phyloP scores from a whole-genome alignment of 306 rosid species.

The Hippophae gyantsensis region DNA sequence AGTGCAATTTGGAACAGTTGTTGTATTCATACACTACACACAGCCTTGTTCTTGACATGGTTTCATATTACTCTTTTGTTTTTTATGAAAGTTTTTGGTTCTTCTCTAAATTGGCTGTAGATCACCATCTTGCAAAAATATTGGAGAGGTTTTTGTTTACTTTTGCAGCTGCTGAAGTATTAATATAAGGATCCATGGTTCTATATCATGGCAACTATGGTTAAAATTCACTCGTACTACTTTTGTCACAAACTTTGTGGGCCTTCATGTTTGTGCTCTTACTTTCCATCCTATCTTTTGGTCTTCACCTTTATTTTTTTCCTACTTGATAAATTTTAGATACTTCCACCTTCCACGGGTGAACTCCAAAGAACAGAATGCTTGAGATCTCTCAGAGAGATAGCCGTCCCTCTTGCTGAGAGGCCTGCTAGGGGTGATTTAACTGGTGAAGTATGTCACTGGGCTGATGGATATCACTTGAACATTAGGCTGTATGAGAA shows the following conservation, averaged over 20 bases:
- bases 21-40: background rate
- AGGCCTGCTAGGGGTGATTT: slow-evolving; percentile 98
- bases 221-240: background rate
- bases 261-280: background rate
- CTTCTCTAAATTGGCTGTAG: background rate
- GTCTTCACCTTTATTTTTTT: slow-evolving; percentile 1
- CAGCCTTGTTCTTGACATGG: background rate
- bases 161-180: background rate
- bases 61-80: background rate
- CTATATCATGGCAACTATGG: background rate
- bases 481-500: slow-evolving; percentile 89
- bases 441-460: slow-evolving; percentile 98
- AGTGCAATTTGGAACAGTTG: too few species aligned
- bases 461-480: slow-evolving; percentile 95
- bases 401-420: slow-evolving; percentile 79
- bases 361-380: slow-evolving; percentile 93
- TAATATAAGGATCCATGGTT: background rate
- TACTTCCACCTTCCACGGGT: slow-evolving; percentile 69
- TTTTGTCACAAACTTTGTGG: background rate
- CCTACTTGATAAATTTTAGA: slow-evolving; percentile 40
- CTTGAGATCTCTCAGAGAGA: slow-evolving; percentile 81
- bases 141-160: background rate
- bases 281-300: slow-evolving; percentile 5
- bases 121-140: background rate
- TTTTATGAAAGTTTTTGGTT: background rate